Conservation (phyloP, 805 yeast species). For the Jamesozyma spencerorum region DNA sequence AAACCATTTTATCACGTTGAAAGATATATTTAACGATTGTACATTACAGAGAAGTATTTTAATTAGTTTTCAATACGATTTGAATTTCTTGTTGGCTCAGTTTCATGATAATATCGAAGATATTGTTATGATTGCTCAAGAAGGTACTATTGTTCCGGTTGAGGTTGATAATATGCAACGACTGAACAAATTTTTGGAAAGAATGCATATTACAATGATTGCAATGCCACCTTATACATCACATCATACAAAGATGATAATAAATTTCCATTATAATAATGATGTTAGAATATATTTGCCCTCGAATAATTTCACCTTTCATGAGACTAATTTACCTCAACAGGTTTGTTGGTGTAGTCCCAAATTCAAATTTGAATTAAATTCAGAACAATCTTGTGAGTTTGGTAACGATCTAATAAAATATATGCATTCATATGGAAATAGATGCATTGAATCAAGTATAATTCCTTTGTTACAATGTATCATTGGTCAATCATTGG, state of each 20-base stretch:
- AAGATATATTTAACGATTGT: conserved; percentile 29
- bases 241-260: conserved; percentile 63
- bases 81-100: conserved; percentile 33
- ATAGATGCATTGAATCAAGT: conserved; percentile 23
- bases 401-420: conserved; percentile 39
- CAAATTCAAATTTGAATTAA: conserved; percentile 12
- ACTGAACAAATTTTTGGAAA: conserved; percentile 4
- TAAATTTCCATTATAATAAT: conserved; percentile 42
- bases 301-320: conserved; percentile 47
- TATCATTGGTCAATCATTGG: too few relatives aligned
- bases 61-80: conserved; percentile 41
- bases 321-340: conserved; percentile 49
- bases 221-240: conserved; percentile 34
- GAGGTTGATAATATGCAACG: conserved; percentile 3
- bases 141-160: conserved; percentile 26
- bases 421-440: conserved; percentile 39
- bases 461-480: conserved; percentile 8
- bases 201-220: conserved; percentile 24
- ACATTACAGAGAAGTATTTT: conserved; percentile 34
- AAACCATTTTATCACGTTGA: conserved; percentile 18
- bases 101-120: conserved; percentile 10
- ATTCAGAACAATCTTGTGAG: conserved; percentile 4
- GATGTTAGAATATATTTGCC: conserved; percentile 45
- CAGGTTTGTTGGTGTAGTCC: conserved; percentile 65
- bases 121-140: conserved; percentile 27